Evolutionary conservation across 2,329 filamentous ascomycete species (phyloP), one percentile per base, ranked within the genome.

Genomic region (Monosporascus cannonballus): DNA sequence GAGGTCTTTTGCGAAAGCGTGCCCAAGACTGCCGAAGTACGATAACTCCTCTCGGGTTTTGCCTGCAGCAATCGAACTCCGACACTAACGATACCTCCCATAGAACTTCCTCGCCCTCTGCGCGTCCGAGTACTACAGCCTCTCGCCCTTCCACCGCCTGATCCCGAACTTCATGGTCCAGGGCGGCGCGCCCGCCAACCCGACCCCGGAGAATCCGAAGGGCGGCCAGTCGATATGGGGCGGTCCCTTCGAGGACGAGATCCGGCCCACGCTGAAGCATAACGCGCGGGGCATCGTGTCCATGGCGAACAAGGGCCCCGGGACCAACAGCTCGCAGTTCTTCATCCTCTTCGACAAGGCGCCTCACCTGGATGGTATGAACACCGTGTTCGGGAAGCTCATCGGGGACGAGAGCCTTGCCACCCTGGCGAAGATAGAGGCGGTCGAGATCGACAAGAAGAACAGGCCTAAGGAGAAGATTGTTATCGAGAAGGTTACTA

Each of bases 1-100:
- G 94, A 97, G 71, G 78, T 99, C 60, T 97, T 96, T 75, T 97
- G 93, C 76, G 90, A 96, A 70, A 86, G 89, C 62, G 90, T 96
- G 34, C 94, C 94, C 57, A 92, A 93, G 70, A 96, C 94, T 0
- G 87, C 91, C 57, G 89, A 96, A 74, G 87, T 87, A 74, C 52
- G 73, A 61, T 46, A 22, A 20, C 44, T 45, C 27, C 6, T 45
- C 14, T 42, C 20, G 15, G 39, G 37, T 14, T 27, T 24, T 9
- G 36, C 48, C 41, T 54, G 4, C 25, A 42, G 24, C 18, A 39
- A 30, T 38, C 36, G 34, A 20, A 18, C 17, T 17, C 18, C n/a
- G 15, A 14, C 46, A 47, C 54, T 56, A 52, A 64, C 52, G 30
- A 39, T 36, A 14, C 45, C 37, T 37, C 14, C 25, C 48, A n/a